Base-by-base conservation (phyloP, 306 rosid genomes). In the Delonix regia region DNA sequence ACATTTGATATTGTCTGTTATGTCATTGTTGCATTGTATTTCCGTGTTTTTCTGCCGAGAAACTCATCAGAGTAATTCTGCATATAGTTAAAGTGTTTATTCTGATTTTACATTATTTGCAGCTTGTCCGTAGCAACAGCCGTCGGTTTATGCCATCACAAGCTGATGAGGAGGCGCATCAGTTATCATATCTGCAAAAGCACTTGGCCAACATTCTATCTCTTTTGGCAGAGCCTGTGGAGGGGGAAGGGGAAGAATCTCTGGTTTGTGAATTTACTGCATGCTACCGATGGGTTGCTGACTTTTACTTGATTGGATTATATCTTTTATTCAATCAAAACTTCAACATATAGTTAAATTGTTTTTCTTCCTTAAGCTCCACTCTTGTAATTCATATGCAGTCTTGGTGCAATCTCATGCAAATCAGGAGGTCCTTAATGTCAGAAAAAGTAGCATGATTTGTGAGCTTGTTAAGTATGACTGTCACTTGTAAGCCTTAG, bases 81-180 rank as follows among this genome's bases (percentile, higher is more conserved):
- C 16, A 67, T 69, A 42, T 78, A 0, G 41, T 83, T 39, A 21
- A 39, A 19, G 51, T 53, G 65, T 80, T 78, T 42, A 76, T 49
- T 45, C 36, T 49, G 83, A 42, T 78, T 75, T 83, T 47, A 18
- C 33, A 67, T 85, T 69, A 57, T 75, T 79, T 85, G 78, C 93
- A 96, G 99, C 99, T 96, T 84, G 98, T 91, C 75, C 96, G 99
- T 41, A 96, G 99, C 98, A 96, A 96, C 81, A 96, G 93, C 78
- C 88, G 98, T 69, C 85, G 98, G 84, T 80, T 83, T 76, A 83
- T 86, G 86, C 99, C 99, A 57, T 96, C 98, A 5, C 99, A 91
- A 86, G 75, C 85, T 74, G 99, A 96, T 75, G 99, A 96, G 84
- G 99, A 93, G 90, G 91, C 97, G 24, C 98, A 96, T 88, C 99